A percentile compares a stretch with the other conserved stretches of the same genome.
These are phyloP conservation scores for Candida vaughaniae DNA, from an alignment of 805 yeast species.

Conservation along the genomic window DNA sequence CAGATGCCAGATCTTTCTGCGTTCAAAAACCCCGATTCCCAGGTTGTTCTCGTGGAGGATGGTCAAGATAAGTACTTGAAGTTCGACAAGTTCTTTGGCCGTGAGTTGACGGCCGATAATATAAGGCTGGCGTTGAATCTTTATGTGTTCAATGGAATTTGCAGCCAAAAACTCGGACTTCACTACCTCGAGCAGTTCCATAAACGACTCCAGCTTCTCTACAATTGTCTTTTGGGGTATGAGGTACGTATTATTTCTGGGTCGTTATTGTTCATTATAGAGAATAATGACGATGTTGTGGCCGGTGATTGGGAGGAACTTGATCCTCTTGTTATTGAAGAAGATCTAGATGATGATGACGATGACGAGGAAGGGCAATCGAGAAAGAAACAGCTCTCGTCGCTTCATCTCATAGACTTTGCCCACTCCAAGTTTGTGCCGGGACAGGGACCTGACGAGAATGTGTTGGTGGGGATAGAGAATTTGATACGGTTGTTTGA, in stretches of 20 bases:
- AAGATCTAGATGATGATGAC: constrained; percentile 18
- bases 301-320: constrained; percentile 24
- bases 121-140: constrained; percentile 45
- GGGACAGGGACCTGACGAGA: constrained; percentile 70
- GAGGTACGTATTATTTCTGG: constrained; percentile 71
- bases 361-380: constrained; percentile 37
- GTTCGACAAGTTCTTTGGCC: constrained; percentile 71
- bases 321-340: constrained; percentile 32
- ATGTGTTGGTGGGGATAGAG: constrained; percentile 67
- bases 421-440: constrained; percentile 75
- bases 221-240: constrained; percentile 58
- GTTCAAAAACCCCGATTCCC: constrained; percentile 1
- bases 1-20: constrained; percentile 6
- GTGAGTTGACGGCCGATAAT: constrained; percentile 47
- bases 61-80: constrained; percentile 42
- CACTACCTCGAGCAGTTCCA: constrained; percentile 37
- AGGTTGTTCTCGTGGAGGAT: constrained; percentile 6
- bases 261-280: constrained; percentile 71
- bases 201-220: constrained; percentile 63
- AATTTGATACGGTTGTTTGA: constrained; percentile 51
- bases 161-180: not conserved
- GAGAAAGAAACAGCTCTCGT: constrained; percentile 45
- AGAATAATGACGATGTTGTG: constrained; percentile 58
- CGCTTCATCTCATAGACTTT: constrained; percentile 77
- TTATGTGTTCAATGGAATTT: constrained; percentile 36